Base-by-base conservation (phyloP, 352 stramenopile species). In the Phytophthora meadii region DNA sequence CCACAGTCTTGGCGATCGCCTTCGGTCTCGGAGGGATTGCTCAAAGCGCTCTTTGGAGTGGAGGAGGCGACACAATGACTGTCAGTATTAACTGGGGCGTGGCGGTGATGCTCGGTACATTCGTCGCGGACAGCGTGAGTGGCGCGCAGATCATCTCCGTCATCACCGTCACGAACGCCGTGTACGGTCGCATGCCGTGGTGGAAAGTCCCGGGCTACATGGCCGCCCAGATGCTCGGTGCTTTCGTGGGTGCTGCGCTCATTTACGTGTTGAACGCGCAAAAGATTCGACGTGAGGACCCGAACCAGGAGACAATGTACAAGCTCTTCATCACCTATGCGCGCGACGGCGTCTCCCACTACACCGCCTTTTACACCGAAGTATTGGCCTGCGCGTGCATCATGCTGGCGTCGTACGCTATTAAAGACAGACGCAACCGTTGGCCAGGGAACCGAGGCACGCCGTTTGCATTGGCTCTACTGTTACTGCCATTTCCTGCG, bases 11-110 rank as follows among this genome's bases (percentile, higher is more conserved):
- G 11, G 54, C 83, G 49, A 74, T 88, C 60, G 55, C 57, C 15
- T 88, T 88, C 61, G 79, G 79, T 6, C 61, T 76, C 10, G 79
- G 74, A 37, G 76, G 73, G 2, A 81, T 81, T 49, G 60, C 67
- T 10, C 74, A 88, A 77, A 71, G 68, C 5, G 67, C 53, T 1
- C 58, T 88, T 3, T 87, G 74, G 53, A 65, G 68, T 17, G 69
- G 66, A 28, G 64, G 53, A 17, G 77, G 75, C 24, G 76, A 80
- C 42, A 81, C 63, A 8, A 64, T 85, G 39, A 87, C 77, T 25
- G 80, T 88, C 66, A 86, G 70, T 40, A 44, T 89, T 2, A 76
- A 56, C 19, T 88, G 81, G 77, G 79, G 81, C 17, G 64, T 90
- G 44, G 81, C 66, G 19, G 70, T 90, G 42, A 84, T 90, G 72